phyloP scores from a whole-genome alignment of 108 stramenopile species.

The Pseudonitzschia multiseries region DNA sequence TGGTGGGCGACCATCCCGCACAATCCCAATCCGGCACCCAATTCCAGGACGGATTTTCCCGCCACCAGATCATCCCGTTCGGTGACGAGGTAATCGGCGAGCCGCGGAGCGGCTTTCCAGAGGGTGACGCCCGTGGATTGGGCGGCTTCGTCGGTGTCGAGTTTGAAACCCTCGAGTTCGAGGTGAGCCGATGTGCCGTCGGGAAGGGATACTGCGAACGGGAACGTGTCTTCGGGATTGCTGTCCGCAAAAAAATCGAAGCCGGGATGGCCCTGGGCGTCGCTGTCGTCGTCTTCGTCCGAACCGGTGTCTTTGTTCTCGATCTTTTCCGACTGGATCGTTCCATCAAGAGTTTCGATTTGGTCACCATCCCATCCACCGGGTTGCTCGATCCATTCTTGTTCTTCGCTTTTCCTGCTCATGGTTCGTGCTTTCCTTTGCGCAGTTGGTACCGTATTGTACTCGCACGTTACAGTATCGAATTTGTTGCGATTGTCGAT shows the following conservation, averaged over 20 bases:
- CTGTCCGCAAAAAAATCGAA: not conserved
- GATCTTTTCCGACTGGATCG: not conserved
- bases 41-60: conserved; percentile 10
- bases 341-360: not conserved
- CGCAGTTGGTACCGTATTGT: no score
- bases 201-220: not conserved
- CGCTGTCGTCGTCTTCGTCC: not conserved
- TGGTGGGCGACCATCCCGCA: conserved; percentile 49
- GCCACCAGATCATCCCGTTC: conserved; percentile 6
- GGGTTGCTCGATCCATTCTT: conserved; percentile 25
- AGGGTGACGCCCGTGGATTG: conserved; percentile 75
- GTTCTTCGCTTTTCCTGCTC: conserved; percentile 2
- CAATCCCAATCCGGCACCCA: conserved; percentile 33
- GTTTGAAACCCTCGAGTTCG: conserved; percentile 35
- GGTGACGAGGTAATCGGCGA: conserved; percentile 55
- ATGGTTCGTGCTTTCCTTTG: not conserved
- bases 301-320: not conserved
- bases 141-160: conserved; percentile 53
- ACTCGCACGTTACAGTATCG: no score
- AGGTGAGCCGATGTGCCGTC: not conserved
- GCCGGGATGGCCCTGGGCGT: not conserved
- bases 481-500: no score
- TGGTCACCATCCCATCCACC: conserved; percentile 19
- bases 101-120: conserved; percentile 62
- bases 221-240: not conserved